Conservation (phyloP, 441 rosid species). For the Breynia disticha region DNA sequence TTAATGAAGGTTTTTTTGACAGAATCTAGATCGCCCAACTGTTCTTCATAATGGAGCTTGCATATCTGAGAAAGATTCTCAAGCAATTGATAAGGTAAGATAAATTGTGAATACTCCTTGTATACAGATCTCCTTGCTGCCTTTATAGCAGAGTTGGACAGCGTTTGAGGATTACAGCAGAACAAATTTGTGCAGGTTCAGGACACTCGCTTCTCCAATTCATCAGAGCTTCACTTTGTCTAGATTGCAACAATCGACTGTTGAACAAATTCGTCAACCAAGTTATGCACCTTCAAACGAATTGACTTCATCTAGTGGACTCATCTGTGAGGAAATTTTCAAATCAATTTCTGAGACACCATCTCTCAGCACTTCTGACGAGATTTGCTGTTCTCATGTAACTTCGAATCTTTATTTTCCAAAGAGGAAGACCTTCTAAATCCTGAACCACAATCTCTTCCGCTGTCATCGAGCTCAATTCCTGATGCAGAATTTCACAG, state of each 20-base stretch:
- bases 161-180: background rate
- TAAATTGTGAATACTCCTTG: background rate
- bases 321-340: background rate
- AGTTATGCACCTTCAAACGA: background rate
- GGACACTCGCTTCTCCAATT: background rate
- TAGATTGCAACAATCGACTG: background rate
- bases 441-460: background rate
- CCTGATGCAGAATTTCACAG: background rate
- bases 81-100: background rate
- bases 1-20: no score
- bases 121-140: background rate
- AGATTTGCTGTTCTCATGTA: background rate
- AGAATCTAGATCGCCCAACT: background rate
- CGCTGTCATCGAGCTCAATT: background rate
- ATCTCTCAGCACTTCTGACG: background rate
- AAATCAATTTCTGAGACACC: background rate
- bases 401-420: background rate
- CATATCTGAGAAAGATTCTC: background rate
- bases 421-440: background rate
- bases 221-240: background rate
- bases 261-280: background rate
- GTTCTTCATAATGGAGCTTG: background rate
- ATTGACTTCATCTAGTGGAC: background rate
- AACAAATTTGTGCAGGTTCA: background rate
- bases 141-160: background rate